These are phyloP conservation scores for Symbiotaphrina buchneri DNA, from an alignment of 495 filamentous ascomycete genomes.

Conservation along the genomic window DNA sequence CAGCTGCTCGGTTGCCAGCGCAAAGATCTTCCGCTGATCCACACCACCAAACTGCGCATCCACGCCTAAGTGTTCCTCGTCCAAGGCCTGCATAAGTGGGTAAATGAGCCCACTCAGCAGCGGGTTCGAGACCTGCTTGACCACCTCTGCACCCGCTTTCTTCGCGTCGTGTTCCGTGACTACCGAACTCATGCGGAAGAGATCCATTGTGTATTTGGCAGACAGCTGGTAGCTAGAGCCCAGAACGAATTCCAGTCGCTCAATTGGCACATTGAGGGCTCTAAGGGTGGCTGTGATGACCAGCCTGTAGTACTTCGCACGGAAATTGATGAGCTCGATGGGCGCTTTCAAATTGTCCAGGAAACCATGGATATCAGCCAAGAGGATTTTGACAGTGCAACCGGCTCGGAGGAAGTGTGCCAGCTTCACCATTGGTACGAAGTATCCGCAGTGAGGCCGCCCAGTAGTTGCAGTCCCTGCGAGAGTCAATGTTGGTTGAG, in stretches of 20 bases:
- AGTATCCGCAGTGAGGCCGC: slow-evolving; percentile 63
- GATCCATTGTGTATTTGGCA: slow-evolving; percentile 47
- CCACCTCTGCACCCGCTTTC: slow-evolving; percentile 77
- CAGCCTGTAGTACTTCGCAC: slow-evolving; percentile 49
- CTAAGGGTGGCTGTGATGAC: slow-evolving; percentile 42
- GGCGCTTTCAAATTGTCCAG: slow-evolving; percentile 47
- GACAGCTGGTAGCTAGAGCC: slow-evolving; percentile 64
- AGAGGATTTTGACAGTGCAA: slow-evolving; percentile 57
- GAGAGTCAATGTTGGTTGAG: slow-evolving; percentile 7
- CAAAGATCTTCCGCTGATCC: slow-evolving; percentile 85
- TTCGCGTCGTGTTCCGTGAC: slow-evolving; percentile 39
- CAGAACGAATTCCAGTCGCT: slow-evolving; percentile 63
- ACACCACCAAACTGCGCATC: slow-evolving; percentile 64
- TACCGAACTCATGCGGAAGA: slow-evolving; percentile 22
- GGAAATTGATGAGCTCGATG: slow-evolving; percentile 63
- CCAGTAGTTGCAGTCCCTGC: slow-evolving; percentile 63
- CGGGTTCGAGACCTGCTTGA: slow-evolving; percentile 67
- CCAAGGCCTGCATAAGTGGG: slow-evolving; percentile 70
- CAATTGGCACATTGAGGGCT: slow-evolving; percentile 49
- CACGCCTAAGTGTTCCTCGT: slow-evolving; percentile 74
- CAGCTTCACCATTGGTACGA: slow-evolving; percentile 68
- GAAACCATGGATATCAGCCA: slow-evolving; percentile 45
- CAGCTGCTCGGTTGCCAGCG: slow-evolving; percentile 51
- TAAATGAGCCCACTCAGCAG: slow-evolving; percentile 67
- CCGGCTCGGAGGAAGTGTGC: slow-evolving; percentile 72